Base-by-base conservation (phyloP, 2,329 filamentous ascomycete species). In the Clarireedia paspali region DNA sequence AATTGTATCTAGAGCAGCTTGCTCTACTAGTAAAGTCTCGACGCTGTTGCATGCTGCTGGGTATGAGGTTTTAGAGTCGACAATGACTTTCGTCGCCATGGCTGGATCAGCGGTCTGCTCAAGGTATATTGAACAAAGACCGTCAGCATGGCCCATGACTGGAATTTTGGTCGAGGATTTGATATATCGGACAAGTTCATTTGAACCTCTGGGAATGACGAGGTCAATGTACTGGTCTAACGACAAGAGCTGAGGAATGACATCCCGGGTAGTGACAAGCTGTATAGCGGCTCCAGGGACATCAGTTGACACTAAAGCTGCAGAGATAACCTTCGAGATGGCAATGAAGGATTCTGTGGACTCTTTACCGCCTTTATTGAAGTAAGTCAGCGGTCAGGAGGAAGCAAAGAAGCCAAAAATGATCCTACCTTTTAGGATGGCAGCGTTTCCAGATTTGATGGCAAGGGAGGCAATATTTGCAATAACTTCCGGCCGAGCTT, bases 381-480 rank as follows among this genome's bases (percentile, higher is more conserved):
- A 24, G 49, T 50, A 53, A 39, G 7, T 50, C 9, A 14, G 20
- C 12, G 42, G 10, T 44, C 38, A 44, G 30, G 36, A 42, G 34
- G 20, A 49, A 23, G 6, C 7, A 10, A 10, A 48, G 23, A 24
- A 48, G 6, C 6, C 6, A 40, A 26, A 23, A 9, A n/a, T n/a
- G 3, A 9, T 10, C 59, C 10, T 66, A 80, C 85, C 92, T 78
- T 99, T 99, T 59, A 99, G 77, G 66, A 99, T 97, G 51, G 91
- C 94, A 38, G 94, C 88, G 72, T 99, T 99, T 66, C 91, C 94
- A 12, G 92, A 97, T 72, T 99, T 99, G 72, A 99, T 89, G 39
- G 94, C 91, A 24, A 99, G 79, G 4, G 91, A 89, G 60, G 94
- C 91, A 68, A 99, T 97, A 72, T 99, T 99, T 68, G 92, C 94